Evolutionary conservation across 2,329 filamentous ascomycete genomes (phyloP), one percentile per base, ranked within the genome.

Genomic region (Stemphylium vesicarium): DNA sequence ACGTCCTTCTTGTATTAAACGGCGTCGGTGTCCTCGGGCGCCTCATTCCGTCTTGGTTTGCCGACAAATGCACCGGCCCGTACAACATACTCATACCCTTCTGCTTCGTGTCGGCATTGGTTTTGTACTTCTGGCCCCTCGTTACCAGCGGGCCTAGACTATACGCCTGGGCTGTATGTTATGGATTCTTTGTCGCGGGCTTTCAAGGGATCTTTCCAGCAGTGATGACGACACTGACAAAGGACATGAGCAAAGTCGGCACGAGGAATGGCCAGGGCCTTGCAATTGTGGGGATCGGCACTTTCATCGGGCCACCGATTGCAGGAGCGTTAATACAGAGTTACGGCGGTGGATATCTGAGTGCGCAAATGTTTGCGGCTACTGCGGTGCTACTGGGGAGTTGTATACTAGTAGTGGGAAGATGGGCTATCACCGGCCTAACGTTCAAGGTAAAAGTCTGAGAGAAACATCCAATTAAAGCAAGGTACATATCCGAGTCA

Each of bases 61-160:
- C 84, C 0, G 84, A 87, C 66, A 77, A 73, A 6, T 73, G 61
- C 47, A 71, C 83, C 2, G 85, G 86, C 0, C 79, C 83, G 0
- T 74, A 86, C 42, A 87, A 87, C 62, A 78, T 80, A 1, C 77
- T 85, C 22, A 79, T 85, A n/a, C 79, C 84, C 0, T 79, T 81
- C 44, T 77, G 76, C 2, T 67, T 80, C 10, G 54, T 79, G 4
- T 76, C 82, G 3, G 77, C 78, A 1, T 68, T 82, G 12, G 73
- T 84, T 53, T 71, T 85, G 31, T 86, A 81, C 61, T 79, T 78
- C 47, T 89, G 87, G 86, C 79, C 80, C 2, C 80, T 78, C 0
- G 82, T 88, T 1, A 56, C 69, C 8, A 71, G 65, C 3, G 50
- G 65, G 9, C 58, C 64, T 7, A 73, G 75, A 0, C 57, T 83